phyloP scores from a whole-genome alignment of 306 rosid species.

The Gastrolobium villosum region DNA sequence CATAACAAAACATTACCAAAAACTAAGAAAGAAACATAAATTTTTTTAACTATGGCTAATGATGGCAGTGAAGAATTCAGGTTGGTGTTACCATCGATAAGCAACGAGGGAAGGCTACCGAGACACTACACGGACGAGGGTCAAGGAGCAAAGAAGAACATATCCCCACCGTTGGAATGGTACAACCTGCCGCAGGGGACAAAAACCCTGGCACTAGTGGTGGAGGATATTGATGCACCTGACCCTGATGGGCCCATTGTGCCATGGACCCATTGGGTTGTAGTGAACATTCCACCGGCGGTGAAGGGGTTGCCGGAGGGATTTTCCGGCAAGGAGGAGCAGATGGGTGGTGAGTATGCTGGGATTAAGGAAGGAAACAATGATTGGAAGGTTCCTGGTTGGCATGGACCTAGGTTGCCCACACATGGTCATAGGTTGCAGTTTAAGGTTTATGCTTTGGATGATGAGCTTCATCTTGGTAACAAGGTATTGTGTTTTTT shows the following conservation, averaged over 20 bases:
- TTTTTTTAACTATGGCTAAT: background rate
- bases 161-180: conserved; percentile 92
- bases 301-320: conserved; percentile 80
- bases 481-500: conserved; percentile 60
- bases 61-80: conserved; percentile 70
- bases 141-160: conserved; percentile 79
- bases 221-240: conserved; percentile 83
- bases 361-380: conserved; percentile 70
- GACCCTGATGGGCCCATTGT: conserved; percentile 67
- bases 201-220: conserved; percentile 69
- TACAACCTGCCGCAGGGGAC: conserved; percentile 81
- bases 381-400: conserved; percentile 78
- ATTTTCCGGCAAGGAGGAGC: conserved; percentile 72
- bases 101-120: conserved; percentile 70
- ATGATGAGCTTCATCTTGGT: conserved; percentile 69
- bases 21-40: background rate
- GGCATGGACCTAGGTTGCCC: conserved; percentile 79
- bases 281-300: conserved; percentile 64
- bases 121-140: conserved; percentile 76
- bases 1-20: background rate
- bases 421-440: conserved; percentile 72
- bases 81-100: conserved; percentile 65
- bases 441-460: conserved; percentile 87
- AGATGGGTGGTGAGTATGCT: conserved; percentile 59
- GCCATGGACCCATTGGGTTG: conserved; percentile 89